Evolutionary conservation across 768 basidiomycete species (phyloP), one percentile per base, ranked within the genome.

Genomic region (Agaricus subrufescens): DNA sequence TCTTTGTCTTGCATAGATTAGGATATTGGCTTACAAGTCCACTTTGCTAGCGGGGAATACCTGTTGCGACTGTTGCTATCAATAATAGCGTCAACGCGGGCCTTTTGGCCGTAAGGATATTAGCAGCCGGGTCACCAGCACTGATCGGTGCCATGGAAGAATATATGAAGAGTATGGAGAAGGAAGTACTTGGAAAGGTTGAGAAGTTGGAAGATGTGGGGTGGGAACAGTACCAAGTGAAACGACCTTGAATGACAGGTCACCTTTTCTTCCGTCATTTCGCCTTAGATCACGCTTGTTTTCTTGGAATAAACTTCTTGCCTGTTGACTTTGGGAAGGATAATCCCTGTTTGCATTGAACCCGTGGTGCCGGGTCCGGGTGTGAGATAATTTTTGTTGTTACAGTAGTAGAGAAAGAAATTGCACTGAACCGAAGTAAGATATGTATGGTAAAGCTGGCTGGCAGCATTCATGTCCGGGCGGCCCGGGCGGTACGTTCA

Each of bases 11-110:
- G 38, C 50, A 43, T 23, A 46, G 53, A 39, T 31, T 11, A 40
- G 23, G 19, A 30, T 40, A 29, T 31, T 42, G 15, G 42, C 37
- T 6, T 56, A 25, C 56, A 26, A 19, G 46, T 8, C 26, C 48
- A 34, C 3, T 31, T 9, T 31, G 49, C 53, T 51, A 97, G 95
- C 84, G 96, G 38, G 97, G 96, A 15, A 90, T 98, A 57, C 97
- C 97, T 3, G 94, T 96, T 12, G 97, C 97, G 3, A 98, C 96
- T 2, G 94, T 98, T 15, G 96, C 95, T 0, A 98, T 98, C 68
- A 94, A 95, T 69, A 97, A 97, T 64, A 85, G 90, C 15, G 91
- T 84, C 54, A 99, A 98, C 65, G 97, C 95, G 0, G 97, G 87
- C 1, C 73, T 99, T 1, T 81, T 98, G 12, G 94, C 96, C 0